A percentile compares a stretch with the other conserved stretches of the same genome.
phyloP scores from a whole-genome alignment of 345 rosid species.

The Euphorbia tirucalli region DNA sequence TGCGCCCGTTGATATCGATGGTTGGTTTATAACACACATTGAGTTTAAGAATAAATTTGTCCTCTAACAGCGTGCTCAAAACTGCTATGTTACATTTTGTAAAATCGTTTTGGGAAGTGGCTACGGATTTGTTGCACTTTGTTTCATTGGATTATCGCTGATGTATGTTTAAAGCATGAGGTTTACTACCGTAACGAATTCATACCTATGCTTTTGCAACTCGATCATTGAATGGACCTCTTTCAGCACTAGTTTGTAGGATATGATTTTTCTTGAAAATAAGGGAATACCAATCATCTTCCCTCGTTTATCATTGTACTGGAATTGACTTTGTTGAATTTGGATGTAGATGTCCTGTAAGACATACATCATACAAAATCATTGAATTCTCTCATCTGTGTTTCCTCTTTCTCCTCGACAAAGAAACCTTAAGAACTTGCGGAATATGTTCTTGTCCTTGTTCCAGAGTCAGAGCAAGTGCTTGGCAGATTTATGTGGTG shows the following conservation, averaged over 20 bases:
- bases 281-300: not conserved
- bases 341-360: not conserved
- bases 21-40: not conserved
- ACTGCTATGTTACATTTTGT: too few relatives aligned
- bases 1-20: not conserved
- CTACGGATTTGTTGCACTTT: not conserved
- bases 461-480: slow-evolving; percentile 28
- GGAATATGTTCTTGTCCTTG: slow-evolving; percentile 6
- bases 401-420: too few relatives aligned
- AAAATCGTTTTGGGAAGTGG: too few relatives aligned
- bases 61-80: not conserved
- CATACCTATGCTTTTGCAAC: not conserved
- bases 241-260: not conserved
- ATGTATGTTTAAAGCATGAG: not conserved
- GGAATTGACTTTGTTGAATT: not conserved
- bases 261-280: not conserved
- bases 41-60: not conserved
- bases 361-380: too few relatives aligned
- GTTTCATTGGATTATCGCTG: not conserved
- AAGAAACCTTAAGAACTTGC: not conserved
- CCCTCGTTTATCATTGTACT: not conserved
- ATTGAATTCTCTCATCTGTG: too few relatives aligned
- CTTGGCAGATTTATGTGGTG: slow-evolving; percentile 34
- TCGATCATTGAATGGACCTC: not conserved
- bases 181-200: too few relatives aligned